Evolutionary conservation across 2,329 filamentous ascomycete species (phyloP), one percentile per base, ranked within the genome.

Genomic region (Xylogone sp.): DNA sequence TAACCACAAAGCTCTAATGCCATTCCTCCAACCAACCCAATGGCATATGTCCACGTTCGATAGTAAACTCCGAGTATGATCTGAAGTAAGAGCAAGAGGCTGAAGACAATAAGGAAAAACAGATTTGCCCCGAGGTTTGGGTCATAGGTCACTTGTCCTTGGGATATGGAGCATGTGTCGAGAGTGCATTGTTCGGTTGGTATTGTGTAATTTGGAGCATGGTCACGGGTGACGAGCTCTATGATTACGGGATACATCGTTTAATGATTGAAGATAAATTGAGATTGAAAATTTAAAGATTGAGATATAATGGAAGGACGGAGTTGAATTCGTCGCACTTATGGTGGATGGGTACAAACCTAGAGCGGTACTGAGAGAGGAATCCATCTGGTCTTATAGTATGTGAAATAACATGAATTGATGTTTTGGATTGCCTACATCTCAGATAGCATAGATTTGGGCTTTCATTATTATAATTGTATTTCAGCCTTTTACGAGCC

Each of bases 1-100:
- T 85, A 85, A 7, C 82, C 82, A 1, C 81, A 62, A 27, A 83
- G 65, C 64, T 86, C 83, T 24, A 73, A 69, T 24, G 75, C 31
- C 21, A 79, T 68, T 2, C 84, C 83, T 1, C 76, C 65, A 1
- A 71, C 53, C 68, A 87, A 76, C 43, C 75, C 73, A 13, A 75
- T 57, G 46, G 72, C 70, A 67, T 79, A 84, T 4, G 77, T 79
- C 75, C 77, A 83, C 56, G 80, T 79, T 51, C 71, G 73, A 61
- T 74, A 78, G 48, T 67, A 70, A 48, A 78, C 65, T 3, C 78
- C 78, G 62, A 67, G 82, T 34, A 58, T 62, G n/a, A 77, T 44
- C 21, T 78, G 69, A 9, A 63, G 66, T 22, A 81, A 43, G 10
- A 71, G 59, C 7, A 71, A 68, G 2, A 77, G 34, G 5, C 69